Base-by-base conservation (phyloP, 1,284 basidiomycete genomes). In the Neonothopanus nambi region DNA sequence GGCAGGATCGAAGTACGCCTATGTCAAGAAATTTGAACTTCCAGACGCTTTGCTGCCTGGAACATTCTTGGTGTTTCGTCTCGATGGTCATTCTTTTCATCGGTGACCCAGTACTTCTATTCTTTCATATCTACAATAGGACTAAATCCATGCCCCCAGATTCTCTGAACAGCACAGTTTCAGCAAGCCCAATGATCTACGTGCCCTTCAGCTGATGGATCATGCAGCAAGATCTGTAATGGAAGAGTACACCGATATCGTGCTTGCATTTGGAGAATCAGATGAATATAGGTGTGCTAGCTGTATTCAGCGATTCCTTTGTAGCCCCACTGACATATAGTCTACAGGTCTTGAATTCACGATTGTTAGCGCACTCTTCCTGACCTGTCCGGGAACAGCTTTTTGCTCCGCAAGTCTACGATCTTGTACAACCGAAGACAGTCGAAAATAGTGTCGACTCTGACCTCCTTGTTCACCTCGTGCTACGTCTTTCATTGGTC, bases 31-130 rank as follows among this genome's bases (percentile, higher is more conserved):
- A 47, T 98, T 91, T 66, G 96, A 99, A 72, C 82, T 93, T 0
- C 88, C 92, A 1, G 96, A 99, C 69, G 76, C 82, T 0, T 77
- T 97, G 7, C 74, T 98, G 3, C 95, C 92, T 0, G 86, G 83
- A 12, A 92, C 91, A 7, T 96, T 86, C 71, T 81, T 97, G 61
- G 77, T 98, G 35, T 81, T 95, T 50, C 85, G 96, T 3, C 73
- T 99, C 41, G 96, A 99, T 65, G 96, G 96, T 0, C 93, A 94
- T 63, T 88, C 91, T 0, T 99, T 99, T 67, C 95, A 98, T 74
- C 86, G 89, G 91, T 95, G 13, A n/a, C n/a, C 8, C 30, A 33
- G 30, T 33, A 9, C 54, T 21, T 26, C 21, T n/a, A 45, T 33
- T 13, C 3, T 33, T 33, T 33, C 13, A 3, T 2, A 33, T 33